Percentiles rank a stretch among this genome's conserved stretches.
Conservation (phyloP, 768 basidiomycete genomes). For the Termitomyces sp. region DNA sequence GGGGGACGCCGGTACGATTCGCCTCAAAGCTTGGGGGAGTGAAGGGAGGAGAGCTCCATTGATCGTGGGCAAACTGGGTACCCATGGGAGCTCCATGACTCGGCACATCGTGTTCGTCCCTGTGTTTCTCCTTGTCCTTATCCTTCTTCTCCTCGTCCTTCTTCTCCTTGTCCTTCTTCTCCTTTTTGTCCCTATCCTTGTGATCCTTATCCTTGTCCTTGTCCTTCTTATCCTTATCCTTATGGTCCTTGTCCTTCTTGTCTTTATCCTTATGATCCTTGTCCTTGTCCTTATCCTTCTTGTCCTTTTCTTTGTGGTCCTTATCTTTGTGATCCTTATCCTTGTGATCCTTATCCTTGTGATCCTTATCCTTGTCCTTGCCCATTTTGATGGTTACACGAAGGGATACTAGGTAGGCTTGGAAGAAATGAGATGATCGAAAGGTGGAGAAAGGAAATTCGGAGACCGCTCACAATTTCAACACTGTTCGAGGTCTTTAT, state of each 20-base stretch:
- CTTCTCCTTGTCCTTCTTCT: conserved; percentile 19
- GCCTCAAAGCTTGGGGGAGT: conserved; percentile 14
- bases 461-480: neutral
- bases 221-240: conserved; percentile 15
- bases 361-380: conserved; percentile 15
- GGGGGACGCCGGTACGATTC: conserved; percentile 8
- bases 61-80: conserved; percentile 4
- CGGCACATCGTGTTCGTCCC: conserved; percentile 1
- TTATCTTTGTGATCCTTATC: conserved; percentile 20
- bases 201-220: conserved; percentile 18
- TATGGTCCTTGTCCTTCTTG: conserved; percentile 21
- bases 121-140: conserved; percentile 10
- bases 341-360: conserved; percentile 21
- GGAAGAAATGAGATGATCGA: neutral
- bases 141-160: conserved; percentile 15
- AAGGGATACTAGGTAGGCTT: neutral
- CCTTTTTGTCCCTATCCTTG: conserved; percentile 13
- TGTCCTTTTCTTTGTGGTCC: conserved; percentile 20
- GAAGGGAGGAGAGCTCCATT: conserved; percentile 17
- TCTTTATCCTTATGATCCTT: conserved; percentile 18
- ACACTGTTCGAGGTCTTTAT: neutral
- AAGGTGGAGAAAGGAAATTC: neutral
- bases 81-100: conserved; percentile 1
- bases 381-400: neutral
- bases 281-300: conserved; percentile 16